These are phyloP conservation scores for Pugionium cornutum DNA, from an alignment of 345 rosid genomes.

Conservation along the genomic window DNA sequence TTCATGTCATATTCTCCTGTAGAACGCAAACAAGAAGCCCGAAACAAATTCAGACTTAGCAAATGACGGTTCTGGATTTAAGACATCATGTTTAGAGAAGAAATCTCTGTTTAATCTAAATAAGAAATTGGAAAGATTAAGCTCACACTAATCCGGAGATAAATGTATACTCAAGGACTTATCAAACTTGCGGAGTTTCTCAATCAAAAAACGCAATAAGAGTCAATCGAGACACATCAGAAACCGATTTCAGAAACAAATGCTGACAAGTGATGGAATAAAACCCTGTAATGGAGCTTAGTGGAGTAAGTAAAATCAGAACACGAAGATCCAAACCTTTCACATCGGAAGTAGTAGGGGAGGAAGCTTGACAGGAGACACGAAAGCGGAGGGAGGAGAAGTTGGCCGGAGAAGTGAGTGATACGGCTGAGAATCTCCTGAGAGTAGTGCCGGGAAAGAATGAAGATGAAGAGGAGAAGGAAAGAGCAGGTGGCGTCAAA, in stretches of 20 bases:
- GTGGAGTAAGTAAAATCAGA: neutral
- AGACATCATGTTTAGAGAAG: neutral
- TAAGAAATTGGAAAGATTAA: neutral
- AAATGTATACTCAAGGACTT: neutral
- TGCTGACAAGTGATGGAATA: neutral
- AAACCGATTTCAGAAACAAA: neutral
- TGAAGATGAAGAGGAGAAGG: conserved; percentile 49
- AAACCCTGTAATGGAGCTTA: neutral
- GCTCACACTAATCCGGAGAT: neutral
- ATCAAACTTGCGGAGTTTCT: neutral
- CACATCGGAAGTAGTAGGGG: conserved; percentile 48
- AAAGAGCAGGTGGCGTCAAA: conserved; percentile 31
- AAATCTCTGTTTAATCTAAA: neutral
- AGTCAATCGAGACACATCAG: neutral
- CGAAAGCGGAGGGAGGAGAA: conserved; percentile 36
- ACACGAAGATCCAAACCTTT: conserved; percentile 41
- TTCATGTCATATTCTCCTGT: conserved; percentile 54
- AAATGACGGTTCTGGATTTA: neutral
- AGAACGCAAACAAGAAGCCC: conserved; percentile 22
- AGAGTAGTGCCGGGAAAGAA: conserved; percentile 36
- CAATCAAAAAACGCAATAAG: neutral
- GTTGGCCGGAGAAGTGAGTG: conserved; percentile 37
- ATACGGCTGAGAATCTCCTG: conserved; percentile 33
- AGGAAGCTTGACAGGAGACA: conserved; percentile 66
- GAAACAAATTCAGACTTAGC: neutral